These are phyloP conservation scores for Lachnellula willkommii DNA, from an alignment of 2,329 filamentous ascomycete genomes.

Conservation along the genomic window DNA sequence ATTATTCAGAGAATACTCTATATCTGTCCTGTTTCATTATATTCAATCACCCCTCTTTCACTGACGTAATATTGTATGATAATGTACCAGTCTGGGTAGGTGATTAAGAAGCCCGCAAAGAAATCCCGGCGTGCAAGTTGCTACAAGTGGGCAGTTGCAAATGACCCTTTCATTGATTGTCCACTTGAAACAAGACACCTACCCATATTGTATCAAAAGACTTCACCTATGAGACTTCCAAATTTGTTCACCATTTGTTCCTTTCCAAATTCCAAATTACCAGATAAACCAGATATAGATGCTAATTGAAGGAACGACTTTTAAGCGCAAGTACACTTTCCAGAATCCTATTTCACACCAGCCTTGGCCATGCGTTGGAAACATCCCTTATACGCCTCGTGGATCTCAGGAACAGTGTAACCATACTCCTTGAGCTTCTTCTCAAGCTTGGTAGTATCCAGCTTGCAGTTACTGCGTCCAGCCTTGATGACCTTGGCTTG, in stretches of 20 bases:
- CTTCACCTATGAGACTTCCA: background rate
- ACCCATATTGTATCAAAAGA: no score
- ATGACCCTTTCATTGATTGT: background rate
- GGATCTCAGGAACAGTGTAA: conserved; percentile 55
- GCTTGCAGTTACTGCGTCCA: conserved; percentile 59
- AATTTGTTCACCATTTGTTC: conserved; percentile 5
- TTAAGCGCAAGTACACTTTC: conserved; percentile 4
- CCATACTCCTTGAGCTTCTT: conserved; percentile 55
- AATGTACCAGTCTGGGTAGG: no score
- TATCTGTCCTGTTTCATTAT: no score
- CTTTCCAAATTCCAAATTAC: conserved; percentile 7
- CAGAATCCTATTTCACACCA: conserved; percentile 42
- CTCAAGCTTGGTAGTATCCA: conserved; percentile 58
- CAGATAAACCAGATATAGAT: conserved; percentile 1
- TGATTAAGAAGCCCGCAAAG: no score
- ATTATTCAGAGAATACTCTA: background rate
- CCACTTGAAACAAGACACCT: no score
- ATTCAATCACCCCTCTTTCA: no score
- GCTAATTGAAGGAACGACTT: conserved; percentile 5
- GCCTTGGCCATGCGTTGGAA: conserved; percentile 59
- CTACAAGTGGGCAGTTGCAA: background rate
- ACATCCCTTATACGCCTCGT: conserved; percentile 55
- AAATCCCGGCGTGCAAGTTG: background rate
- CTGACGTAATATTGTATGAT: no score
- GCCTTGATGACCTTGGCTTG: conserved; percentile 64